These are phyloP conservation scores for Circinella minor DNA, from an alignment of 371 early-diverging fungal genomes.

Conservation along the genomic window DNA sequence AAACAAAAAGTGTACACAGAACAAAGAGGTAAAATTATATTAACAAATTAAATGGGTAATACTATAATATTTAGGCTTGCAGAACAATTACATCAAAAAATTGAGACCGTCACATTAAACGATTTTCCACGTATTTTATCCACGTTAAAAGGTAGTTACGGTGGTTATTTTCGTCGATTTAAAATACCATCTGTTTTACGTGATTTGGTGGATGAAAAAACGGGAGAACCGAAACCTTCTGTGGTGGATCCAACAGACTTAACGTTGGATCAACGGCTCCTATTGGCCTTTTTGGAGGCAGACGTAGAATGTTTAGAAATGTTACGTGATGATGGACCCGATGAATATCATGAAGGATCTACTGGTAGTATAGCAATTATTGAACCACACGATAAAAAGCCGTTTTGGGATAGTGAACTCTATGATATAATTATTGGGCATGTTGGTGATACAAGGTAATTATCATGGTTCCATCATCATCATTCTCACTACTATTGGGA, in stretches of 20 bases:
- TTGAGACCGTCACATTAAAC: constrained; percentile 41
- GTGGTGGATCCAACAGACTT: constrained; percentile 25
- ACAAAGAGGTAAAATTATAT: neutral
- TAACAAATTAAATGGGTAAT: neutral
- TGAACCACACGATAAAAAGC: constrained; percentile 51
- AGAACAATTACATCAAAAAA: constrained; percentile 42
- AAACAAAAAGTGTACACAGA: neutral
- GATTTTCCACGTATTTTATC: constrained; percentile 41
- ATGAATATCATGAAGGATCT: constrained; percentile 52
- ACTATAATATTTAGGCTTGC: constrained; percentile 32
- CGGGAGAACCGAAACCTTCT: constrained; percentile 9
- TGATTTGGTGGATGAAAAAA: constrained; percentile 31
- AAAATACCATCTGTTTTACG: constrained; percentile 35
- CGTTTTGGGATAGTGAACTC: constrained; percentile 66
- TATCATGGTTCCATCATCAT: too few relatives aligned
- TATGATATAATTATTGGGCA: constrained; percentile 64
- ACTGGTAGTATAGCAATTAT: constrained; percentile 66
- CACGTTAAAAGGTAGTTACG: constrained; percentile 30
- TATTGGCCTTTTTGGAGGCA: constrained; percentile 56
- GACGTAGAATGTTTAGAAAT: constrained; percentile 45
- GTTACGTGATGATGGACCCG: constrained; percentile 32
- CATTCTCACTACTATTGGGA: too few relatives aligned
- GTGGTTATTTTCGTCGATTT: constrained; percentile 53
- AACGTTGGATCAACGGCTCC: constrained; percentile 63
- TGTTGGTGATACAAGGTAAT: constrained; percentile 65